Conservation (phyloP, 2,329 filamentous ascomycete species). For the Mollisia scopiformis region DNA sequence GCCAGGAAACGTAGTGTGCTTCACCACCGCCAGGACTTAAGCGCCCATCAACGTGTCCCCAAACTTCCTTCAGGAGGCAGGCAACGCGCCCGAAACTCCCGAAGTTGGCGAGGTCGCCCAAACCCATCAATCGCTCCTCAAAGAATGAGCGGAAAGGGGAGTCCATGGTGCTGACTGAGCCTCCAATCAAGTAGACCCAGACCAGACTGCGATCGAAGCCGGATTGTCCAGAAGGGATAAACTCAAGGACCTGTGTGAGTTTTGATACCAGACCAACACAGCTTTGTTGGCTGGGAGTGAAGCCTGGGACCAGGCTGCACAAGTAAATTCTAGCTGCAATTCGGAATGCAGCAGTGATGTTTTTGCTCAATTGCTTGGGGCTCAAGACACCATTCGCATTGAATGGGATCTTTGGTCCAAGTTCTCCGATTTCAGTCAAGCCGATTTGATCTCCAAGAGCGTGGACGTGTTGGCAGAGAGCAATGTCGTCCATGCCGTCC, state of each 20-base stretch:
- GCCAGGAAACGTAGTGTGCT: conserved; percentile 83
- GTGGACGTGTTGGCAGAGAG: conserved; percentile 85
- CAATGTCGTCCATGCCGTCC: conserved; percentile 81
- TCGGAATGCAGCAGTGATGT: conserved; percentile 90
- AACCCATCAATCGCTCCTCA: conserved; percentile 69
- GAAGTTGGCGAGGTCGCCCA: conserved; percentile 77
- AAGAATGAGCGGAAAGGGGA: conserved; percentile 81
- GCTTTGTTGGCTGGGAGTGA: conserved; percentile 73
- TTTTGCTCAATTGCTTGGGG: conserved; percentile 81
- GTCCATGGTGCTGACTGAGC: conserved; percentile 72
- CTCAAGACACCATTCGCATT: conserved; percentile 75
- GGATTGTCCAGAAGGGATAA: conserved; percentile 77
- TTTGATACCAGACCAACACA: conserved; percentile 78
- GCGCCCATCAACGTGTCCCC: conserved; percentile 70
- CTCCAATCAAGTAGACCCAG: conserved; percentile 91
- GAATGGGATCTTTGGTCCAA: conserved; percentile 61
- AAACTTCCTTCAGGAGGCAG: conserved; percentile 79
- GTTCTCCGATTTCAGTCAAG: conserved; percentile 70
- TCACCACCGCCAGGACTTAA: conserved; percentile 39
- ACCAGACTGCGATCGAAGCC: conserved; percentile 90
- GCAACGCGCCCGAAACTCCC: conserved; percentile 87
- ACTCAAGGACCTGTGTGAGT: conserved; percentile 75
- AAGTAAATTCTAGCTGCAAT: conserved; percentile 93
- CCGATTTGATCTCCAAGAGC: conserved; percentile 87
- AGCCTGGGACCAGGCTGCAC: conserved; percentile 92